Evolutionary conservation across 805 yeast species (phyloP).

Genomic region (Blastobotrys terrestris): DNA sequence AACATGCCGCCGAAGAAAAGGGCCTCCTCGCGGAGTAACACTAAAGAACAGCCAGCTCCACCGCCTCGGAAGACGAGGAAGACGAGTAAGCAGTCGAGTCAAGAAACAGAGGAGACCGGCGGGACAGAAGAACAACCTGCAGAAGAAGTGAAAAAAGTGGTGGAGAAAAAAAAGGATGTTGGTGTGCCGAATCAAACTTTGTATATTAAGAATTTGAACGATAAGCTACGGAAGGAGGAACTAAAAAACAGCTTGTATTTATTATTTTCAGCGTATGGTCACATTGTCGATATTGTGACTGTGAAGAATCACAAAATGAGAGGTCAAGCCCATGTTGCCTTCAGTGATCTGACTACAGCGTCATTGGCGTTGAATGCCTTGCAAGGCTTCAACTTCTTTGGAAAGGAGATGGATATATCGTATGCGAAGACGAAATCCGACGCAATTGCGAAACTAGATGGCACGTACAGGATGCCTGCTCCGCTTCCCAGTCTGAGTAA

Average conservation of each 20-base stretch:
- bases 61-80: slow-evolving; percentile 4
- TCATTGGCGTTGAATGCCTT: slow-evolving; percentile 26
- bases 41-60: background rate
- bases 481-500: slow-evolving; percentile 7
- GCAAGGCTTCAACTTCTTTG: slow-evolving; percentile 29
- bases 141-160: background rate
- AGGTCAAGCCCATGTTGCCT: slow-evolving; percentile 40
- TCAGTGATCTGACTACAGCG: slow-evolving; percentile 26
- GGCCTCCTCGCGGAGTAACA: background rate
- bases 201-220: slow-evolving; percentile 35
- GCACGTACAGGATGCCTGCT: slow-evolving; percentile 21
- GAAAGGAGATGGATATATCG: slow-evolving; percentile 29
- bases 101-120: background rate
- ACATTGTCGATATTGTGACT: slow-evolving; percentile 32
- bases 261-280: slow-evolving; percentile 35
- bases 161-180: background rate
- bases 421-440: slow-evolving; percentile 28
- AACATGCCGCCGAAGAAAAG: background rate
- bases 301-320: slow-evolving; percentile 34
- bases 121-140: background rate
- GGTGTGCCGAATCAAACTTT: slow-evolving; percentile 28
- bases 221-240: slow-evolving; percentile 31
- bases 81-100: background rate
- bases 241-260: slow-evolving; percentile 31
- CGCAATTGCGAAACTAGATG: slow-evolving; percentile 27